A percentile compares a stretch with the other conserved stretches of the same genome.
These are phyloP conservation scores for Boletus patriciae DNA, from an alignment of 768 basidiomycete genomes.

Conservation along the genomic window DNA sequence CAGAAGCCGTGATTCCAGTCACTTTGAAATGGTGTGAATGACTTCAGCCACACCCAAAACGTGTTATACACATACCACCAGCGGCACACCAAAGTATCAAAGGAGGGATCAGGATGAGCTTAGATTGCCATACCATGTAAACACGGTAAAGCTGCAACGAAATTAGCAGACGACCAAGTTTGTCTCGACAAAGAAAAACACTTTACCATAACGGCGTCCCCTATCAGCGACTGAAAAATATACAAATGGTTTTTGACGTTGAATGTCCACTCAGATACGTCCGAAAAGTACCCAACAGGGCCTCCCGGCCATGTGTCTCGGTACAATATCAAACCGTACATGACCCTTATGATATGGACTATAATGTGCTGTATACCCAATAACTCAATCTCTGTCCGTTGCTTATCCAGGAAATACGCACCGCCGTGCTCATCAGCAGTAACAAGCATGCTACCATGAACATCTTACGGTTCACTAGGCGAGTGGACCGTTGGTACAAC, in stretches of 20 bases:
- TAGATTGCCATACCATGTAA: background rate
- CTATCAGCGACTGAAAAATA: background rate
- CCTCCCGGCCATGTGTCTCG: background rate
- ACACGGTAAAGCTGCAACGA: background rate
- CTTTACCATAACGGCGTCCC: background rate
- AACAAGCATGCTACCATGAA: background rate
- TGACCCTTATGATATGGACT: background rate
- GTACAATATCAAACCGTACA: background rate
- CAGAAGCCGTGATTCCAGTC: background rate
- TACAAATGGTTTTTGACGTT: background rate
- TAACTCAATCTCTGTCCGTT: background rate
- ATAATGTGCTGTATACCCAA: background rate
- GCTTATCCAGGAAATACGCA: background rate
- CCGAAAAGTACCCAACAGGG: background rate
- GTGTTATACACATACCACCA: background rate
- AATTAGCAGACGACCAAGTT: background rate
- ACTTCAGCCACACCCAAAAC: background rate
- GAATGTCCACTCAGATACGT: background rate
- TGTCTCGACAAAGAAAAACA: background rate
- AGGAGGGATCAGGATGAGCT: background rate
- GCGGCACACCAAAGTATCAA: background rate
- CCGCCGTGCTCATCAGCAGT: background rate
- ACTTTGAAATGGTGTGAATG: background rate
- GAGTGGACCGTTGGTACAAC: background rate
- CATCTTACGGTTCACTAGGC: background rate